phyloP scores from a whole-genome alignment of 2,329 filamentous ascomycete genomes.

The Xylaria sp. region DNA sequence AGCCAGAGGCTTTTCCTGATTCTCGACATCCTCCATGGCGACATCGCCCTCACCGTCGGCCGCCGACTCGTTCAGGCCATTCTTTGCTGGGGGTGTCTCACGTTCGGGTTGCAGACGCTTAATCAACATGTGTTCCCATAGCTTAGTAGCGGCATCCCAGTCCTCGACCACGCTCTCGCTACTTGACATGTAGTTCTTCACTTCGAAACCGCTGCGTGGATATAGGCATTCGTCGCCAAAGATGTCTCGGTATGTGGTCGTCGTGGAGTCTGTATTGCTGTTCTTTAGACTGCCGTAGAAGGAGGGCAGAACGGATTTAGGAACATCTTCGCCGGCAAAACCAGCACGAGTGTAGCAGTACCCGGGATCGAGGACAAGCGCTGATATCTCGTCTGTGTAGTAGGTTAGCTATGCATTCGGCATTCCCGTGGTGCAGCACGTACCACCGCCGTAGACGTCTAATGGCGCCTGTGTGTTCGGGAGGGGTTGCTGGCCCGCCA shows the following conservation, averaged over 20 bases:
- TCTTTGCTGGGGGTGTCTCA: constrained; percentile 74
- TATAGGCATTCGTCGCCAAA: constrained; percentile 94
- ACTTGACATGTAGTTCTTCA: constrained; percentile 89
- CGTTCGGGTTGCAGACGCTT: constrained; percentile 84
- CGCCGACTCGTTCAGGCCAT: constrained; percentile 78
- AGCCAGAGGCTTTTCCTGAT: constrained; percentile 81
- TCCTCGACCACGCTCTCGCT: constrained; percentile 89
- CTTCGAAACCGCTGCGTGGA: constrained; percentile 78
- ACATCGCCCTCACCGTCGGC: constrained; percentile 73
- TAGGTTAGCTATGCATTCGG: constrained; percentile 13
- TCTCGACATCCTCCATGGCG: constrained; percentile 65
- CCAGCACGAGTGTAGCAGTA: constrained; percentile 92
- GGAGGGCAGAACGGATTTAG: constrained; percentile 91
- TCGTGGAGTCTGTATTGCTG: constrained; percentile 55
- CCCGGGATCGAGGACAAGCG: constrained; percentile 94
- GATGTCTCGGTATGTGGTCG: constrained; percentile 61
- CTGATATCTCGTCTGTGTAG: constrained; percentile 87
- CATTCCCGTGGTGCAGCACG: constrained; percentile 32
- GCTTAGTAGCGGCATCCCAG: constrained; percentile 88
- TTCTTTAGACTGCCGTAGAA: constrained; percentile 77
- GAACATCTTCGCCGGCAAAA: constrained; percentile 96
- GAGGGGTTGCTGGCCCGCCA: constrained; percentile 47
- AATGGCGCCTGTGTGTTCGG: constrained; percentile 45
- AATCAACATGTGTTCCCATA: constrained; percentile 94
- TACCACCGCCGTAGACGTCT: constrained; percentile 49